Evolutionary conservation across 805 yeast genomes (phyloP).

Genomic region (Wickerhamomyces silvicola): DNA sequence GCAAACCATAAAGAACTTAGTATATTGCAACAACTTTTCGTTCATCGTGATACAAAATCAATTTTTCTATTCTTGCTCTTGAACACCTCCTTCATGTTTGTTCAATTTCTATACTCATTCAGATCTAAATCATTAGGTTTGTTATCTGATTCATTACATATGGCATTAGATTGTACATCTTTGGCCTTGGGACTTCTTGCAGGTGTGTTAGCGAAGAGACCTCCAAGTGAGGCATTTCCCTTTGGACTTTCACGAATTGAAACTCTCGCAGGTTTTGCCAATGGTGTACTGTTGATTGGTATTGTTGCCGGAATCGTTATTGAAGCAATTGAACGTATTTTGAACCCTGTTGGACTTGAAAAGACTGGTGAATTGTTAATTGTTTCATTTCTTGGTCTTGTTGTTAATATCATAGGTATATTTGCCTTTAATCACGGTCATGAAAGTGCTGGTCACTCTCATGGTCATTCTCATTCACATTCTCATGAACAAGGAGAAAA

Average conservation of each 20-base stretch:
- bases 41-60: conserved; percentile 69
- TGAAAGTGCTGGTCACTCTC: conserved; percentile 37
- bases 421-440: conserved; percentile 92
- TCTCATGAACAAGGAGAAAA: conserved; percentile 28
- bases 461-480: conserved; percentile 38
- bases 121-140: conserved; percentile 89
- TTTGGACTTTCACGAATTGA: conserved; percentile 83
- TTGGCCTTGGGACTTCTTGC: conserved; percentile 86
- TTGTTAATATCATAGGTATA: conserved; percentile 88
- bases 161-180: conserved; percentile 93
- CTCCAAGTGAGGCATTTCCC: conserved; percentile 68
- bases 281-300: conserved; percentile 82
- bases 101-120: conserved; percentile 87
- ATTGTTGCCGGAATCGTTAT: conserved; percentile 83
- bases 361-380: conserved; percentile 78
- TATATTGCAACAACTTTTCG: conserved; percentile 17
- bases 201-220: conserved; percentile 54
- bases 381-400: conserved; percentile 77
- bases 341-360: conserved; percentile 69
- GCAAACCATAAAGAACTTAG: conserved; percentile 5
- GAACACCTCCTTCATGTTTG: conserved; percentile 89
- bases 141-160: conserved; percentile 88
- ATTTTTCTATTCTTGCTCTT: conserved; percentile 81
- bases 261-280: conserved; percentile 91
- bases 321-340: conserved; percentile 79